phyloP scores from a whole-genome alignment of 495 filamentous ascomycete genomes.

The Daldinia caldariorum region DNA sequence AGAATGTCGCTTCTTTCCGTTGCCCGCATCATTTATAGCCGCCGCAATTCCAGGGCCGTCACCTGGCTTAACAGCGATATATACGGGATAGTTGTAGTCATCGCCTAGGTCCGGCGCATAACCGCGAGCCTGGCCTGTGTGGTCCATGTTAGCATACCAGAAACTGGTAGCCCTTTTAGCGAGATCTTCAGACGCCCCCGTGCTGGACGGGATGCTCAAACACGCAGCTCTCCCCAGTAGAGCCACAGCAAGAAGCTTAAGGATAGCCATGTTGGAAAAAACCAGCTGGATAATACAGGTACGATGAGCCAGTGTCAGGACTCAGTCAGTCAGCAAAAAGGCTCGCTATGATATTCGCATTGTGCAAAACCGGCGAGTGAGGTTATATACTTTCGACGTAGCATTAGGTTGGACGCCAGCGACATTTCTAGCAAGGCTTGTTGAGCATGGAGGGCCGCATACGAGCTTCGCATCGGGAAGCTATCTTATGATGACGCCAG shows the following conservation, averaged over 20 bases:
- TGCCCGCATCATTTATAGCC: slow-evolving; percentile 47
- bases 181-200: slow-evolving; percentile 9
- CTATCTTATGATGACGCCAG: slow-evolving; percentile 33
- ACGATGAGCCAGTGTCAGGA: background rate
- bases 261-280: slow-evolving; percentile 18
- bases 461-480: slow-evolving; percentile 4
- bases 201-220: slow-evolving; percentile 12
- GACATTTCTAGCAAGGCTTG: slow-evolving; percentile 10
- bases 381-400: slow-evolving; percentile 32
- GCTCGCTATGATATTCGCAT: slow-evolving; percentile 5
- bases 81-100: slow-evolving; percentile 51
- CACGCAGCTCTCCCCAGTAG: slow-evolving; percentile 21
- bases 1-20: slow-evolving; percentile 45
- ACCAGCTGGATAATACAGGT: background rate
- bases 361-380: background rate
- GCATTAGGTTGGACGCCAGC: slow-evolving; percentile 7
- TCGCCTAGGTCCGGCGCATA: slow-evolving; percentile 52
- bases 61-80: slow-evolving; percentile 46
- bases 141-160: slow-evolving; percentile 54
- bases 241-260: slow-evolving; percentile 27
- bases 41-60: slow-evolving; percentile 52
- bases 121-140: slow-evolving; percentile 45
- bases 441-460: background rate
- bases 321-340: background rate
- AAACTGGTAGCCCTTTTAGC: slow-evolving; percentile 42